Percentiles rank a stretch among this genome's conserved stretches.
Evolutionary conservation across 257 asterid genomes (phyloP).

Genomic region (Rubia yunnanensis): DNA sequence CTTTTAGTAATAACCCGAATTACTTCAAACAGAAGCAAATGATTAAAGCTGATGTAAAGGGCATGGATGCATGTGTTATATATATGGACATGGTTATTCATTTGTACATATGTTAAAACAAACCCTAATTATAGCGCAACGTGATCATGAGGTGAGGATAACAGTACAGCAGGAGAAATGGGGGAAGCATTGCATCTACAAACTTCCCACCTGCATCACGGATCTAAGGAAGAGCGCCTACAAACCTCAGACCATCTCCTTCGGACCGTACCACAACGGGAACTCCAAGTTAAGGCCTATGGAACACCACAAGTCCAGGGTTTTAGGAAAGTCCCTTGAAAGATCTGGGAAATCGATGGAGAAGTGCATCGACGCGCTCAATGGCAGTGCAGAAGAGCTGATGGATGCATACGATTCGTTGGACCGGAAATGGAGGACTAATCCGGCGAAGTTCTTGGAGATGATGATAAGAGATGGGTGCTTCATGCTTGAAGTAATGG

Average conservation of each 20-base stretch:
- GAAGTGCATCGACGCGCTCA: constrained; percentile 11
- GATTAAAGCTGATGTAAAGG: too few species aligned
- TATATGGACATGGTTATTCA: too few species aligned
- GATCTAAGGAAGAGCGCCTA: constrained; percentile 23
- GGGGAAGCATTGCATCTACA: constrained; percentile 34
- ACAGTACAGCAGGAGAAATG: constrained; percentile 11
- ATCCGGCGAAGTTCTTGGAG: neutral
- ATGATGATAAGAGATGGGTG: constrained; percentile 3
- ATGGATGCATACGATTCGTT: constrained; percentile 31
- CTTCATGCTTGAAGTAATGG: neutral
- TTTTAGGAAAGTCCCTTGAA: constrained; percentile 13
- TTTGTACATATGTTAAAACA: too few species aligned
- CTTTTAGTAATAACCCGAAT: too few species aligned
- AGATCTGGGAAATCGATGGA: constrained; percentile 22
- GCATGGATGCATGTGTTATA: too few species aligned
- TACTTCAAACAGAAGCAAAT: too few species aligned
- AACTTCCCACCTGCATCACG: constrained; percentile 22
- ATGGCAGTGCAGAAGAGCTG: constrained; percentile 19
- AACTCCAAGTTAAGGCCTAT: constrained; percentile 14
- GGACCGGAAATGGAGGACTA: neutral
- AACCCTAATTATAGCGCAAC: too few species aligned
- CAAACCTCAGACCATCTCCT: constrained; percentile 34
- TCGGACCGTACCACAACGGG: constrained; percentile 40
- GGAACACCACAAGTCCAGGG: constrained; percentile 36
- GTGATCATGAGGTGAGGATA: neutral